Evolutionary conservation across 768 basidiomycete species (phyloP).

Genomic region (Leccinellum albellum): DNA sequence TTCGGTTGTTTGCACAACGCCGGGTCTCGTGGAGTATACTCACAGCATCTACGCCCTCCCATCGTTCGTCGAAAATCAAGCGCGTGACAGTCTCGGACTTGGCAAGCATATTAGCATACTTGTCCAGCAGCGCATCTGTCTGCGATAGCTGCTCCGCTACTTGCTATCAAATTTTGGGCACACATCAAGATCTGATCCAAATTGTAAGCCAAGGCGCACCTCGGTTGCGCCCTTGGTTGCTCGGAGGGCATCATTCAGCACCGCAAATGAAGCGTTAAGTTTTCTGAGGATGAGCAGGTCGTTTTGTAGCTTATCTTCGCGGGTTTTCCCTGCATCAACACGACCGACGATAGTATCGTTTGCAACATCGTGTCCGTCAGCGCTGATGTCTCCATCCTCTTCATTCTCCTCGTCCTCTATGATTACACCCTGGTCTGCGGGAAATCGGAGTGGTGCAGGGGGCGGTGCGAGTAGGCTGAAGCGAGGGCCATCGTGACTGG

Average conservation of each 20-base stretch:
- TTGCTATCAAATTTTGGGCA: conserved; percentile 39
- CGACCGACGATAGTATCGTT: conserved; percentile 26
- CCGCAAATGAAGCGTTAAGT: conserved; percentile 64
- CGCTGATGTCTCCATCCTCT: conserved; percentile 7
- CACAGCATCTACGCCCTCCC: conserved; percentile 72
- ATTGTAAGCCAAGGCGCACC: conserved; percentile 36
- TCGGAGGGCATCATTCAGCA: conserved; percentile 64
- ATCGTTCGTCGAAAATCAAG: conserved; percentile 72
- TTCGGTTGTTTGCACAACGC: too few species aligned
- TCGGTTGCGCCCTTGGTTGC: conserved; percentile 67
- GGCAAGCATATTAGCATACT: conserved; percentile 65
- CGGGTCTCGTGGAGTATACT: conserved; percentile 22
- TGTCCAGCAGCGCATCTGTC: conserved; percentile 71
- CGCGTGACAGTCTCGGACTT: conserved; percentile 67
- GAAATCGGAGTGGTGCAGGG: conserved; percentile 13
- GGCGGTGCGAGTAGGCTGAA: conserved; percentile 33
- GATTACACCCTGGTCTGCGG: conserved; percentile 24
- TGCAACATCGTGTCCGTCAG: conserved; percentile 13
- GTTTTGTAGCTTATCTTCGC: conserved; percentile 72
- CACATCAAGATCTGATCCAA: background rate
- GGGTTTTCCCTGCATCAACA: conserved; percentile 31
- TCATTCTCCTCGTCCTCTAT: conserved; percentile 23
- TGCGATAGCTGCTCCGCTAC: conserved; percentile 64
- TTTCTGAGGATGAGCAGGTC: conserved; percentile 72
- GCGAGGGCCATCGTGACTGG: conserved; percentile 28